Evolutionary conservation across 495 filamentous ascomycete genomes (phyloP).

Genomic region (Aspergillus carlsbadensis): DNA sequence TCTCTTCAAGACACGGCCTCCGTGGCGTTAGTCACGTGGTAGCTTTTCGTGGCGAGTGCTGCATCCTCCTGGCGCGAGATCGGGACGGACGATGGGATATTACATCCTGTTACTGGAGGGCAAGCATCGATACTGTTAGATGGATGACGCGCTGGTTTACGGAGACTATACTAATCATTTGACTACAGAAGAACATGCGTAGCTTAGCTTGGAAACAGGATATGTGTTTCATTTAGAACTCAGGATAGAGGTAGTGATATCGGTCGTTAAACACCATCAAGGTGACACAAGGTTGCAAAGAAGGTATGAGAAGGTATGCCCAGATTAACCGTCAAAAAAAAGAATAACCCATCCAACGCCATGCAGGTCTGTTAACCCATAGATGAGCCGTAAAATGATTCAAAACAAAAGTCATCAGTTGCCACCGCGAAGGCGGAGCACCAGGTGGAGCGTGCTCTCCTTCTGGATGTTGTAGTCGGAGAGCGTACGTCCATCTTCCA

Average conservation of each 20-base stretch:
- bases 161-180: not conserved
- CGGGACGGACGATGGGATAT: too few species aligned
- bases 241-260: slow-evolving; percentile 19
- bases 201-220: not conserved
- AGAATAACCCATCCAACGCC: slow-evolving; percentile 45
- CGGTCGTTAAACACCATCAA: slow-evolving; percentile 19
- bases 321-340: slow-evolving; percentile 25
- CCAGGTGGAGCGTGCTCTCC: slow-evolving; percentile 84
- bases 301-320: slow-evolving; percentile 38
- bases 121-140: too few species aligned
- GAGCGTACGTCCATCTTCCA: slow-evolving; percentile 81
- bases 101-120: not conserved
- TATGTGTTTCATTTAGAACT: slow-evolving; percentile 1
- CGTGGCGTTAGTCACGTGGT: slow-evolving; percentile 10
- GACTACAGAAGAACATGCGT: not conserved
- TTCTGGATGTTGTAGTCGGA: slow-evolving; percentile 96
- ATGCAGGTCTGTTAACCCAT: slow-evolving; percentile 39
- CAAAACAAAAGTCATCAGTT: slow-evolving; percentile 50
- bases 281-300: slow-evolving; percentile 16
- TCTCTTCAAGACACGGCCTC: not conserved
- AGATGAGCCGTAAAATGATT: slow-evolving; percentile 20
- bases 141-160: too few species aligned
- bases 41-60: not conserved
- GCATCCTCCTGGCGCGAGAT: too few species aligned
- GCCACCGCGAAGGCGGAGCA: slow-evolving; percentile 83